These are phyloP conservation scores for Lipomyces sp. DNA, from an alignment of 805 yeast species.

Conservation along the genomic window DNA sequence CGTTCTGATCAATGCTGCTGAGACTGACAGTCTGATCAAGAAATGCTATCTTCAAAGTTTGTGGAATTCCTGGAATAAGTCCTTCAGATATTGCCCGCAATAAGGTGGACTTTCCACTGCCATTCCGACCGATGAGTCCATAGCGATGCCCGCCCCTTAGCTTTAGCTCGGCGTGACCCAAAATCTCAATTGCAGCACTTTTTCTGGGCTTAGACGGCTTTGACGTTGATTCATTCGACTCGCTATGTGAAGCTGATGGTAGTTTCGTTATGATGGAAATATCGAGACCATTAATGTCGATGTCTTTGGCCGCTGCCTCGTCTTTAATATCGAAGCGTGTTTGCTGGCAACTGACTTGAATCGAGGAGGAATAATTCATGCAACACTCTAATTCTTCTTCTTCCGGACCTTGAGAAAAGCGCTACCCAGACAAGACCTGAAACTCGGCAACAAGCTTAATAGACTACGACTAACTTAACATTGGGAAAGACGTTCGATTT, in stretches of 20 bases:
- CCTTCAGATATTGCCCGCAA: conserved; percentile 3
- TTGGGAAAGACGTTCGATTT: too few relatives aligned
- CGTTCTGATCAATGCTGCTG: background rate
- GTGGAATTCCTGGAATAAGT: conserved; percentile 8
- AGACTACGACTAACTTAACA: too few relatives aligned
- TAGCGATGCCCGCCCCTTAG: conserved; percentile 5
- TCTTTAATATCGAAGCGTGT: conserved; percentile 4
- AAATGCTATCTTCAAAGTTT: background rate
- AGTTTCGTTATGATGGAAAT: background rate
- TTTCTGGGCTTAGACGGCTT: background rate
- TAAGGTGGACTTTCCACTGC: conserved; percentile 7
- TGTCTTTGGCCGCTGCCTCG: background rate
- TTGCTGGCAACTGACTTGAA: conserved; percentile 5
- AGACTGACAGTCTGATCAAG: background rate
- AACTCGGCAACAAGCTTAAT: too few relatives aligned
- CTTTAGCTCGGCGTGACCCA: background rate
- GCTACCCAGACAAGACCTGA: too few relatives aligned
- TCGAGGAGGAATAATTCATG: background rate
- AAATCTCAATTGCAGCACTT: background rate
- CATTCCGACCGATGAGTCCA: conserved; percentile 10
- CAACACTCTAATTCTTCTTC: background rate
- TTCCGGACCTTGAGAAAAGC: too few relatives aligned
- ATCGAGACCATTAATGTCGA: conserved; percentile 8
- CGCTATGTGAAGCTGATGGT: background rate
- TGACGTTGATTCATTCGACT: background rate